Evolutionary conservation across 331 rosid genomes (phyloP), one percentile per base, ranked within the genome.

Genomic region (Dryas integrifolia): DNA sequence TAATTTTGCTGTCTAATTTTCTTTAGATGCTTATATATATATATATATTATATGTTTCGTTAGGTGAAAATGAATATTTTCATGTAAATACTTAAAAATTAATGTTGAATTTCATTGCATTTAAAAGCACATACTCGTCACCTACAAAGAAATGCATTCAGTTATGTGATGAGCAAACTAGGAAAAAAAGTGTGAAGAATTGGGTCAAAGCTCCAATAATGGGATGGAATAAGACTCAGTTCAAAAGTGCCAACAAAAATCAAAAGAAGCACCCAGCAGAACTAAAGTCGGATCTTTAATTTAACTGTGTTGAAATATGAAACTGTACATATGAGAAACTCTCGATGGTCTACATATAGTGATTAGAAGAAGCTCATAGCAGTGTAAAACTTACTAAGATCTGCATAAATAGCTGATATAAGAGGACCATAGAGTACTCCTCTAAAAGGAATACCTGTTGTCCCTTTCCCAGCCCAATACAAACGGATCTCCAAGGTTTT

Each of bases 381-480:
- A 18, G 21, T 18, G 21, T 18, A 18, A 18, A 18, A 21, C 24
- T 21, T 21, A 21, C 24, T 18, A 18, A 21, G 24, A 21, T 85
- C 44, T 21, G 85, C 81, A 8, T 87, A 83, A 59, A 92, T 90
- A 58, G 97, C 98, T 6, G 96, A 90, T 73, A 92, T 83, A 11
- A 92, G 95, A 78, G 98, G 97, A 50, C 98, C 97, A 69, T 90
- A 75, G 60, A 80, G 35, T 1, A 0, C 80, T 67, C 91, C 89
- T 84, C 76, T 72, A n/a, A 1, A 12, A 9, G 98, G 97, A 14
- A 88, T 79, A 52, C 45, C 78, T 6, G 72, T 77, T 41, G 97
- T 82, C 45, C 98, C 98, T 78, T 86, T 92, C 51, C 97, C 98
- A 0, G 97, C 88, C 98, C 98, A 92, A 58, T 63, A 68, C n/a